Percentiles rank a stretch among this genome's conserved stretches.
Evolutionary conservation across 2,329 filamentous ascomycete genomes (phyloP).

Genomic region (Boeremia exigua): DNA sequence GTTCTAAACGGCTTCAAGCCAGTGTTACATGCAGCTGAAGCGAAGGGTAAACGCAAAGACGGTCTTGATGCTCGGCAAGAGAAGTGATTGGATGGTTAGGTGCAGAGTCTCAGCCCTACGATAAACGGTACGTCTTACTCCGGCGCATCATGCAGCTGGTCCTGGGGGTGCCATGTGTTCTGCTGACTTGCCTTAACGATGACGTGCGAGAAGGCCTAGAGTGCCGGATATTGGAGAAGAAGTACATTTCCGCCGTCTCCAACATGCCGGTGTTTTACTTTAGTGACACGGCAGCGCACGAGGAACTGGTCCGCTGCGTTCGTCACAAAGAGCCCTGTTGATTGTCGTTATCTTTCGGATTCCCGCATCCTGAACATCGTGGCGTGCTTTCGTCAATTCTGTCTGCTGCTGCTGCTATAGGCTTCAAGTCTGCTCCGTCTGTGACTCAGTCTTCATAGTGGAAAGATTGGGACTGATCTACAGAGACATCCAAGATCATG

Average conservation of each 20-base stretch:
- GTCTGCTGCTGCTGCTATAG: neutral
- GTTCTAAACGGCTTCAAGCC: neutral
- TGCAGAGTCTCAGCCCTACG: constrained; percentile 13
- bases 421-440: neutral
- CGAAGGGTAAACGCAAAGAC: constrained; percentile 5
- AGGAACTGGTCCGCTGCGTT: neutral
- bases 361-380: neutral
- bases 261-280: neutral
- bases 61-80: neutral
- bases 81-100: constrained; percentile 6
- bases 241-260: neutral
- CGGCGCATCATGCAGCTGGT: constrained; percentile 3
- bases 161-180: constrained; percentile 5
- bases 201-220: neutral
- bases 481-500: neutral
- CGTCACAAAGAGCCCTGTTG: neutral
- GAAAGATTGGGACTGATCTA: neutral
- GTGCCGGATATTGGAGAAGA: neutral
- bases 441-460: neutral
- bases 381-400: neutral
- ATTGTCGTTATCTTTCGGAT: neutral
- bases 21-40: constrained; percentile 18
- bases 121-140: constrained; percentile 14
- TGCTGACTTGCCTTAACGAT: constrained; percentile 1
- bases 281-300: neutral